Base-by-base conservation (phyloP, 2,329 filamentous ascomycete genomes). In the Zopfia rhizophila region DNA sequence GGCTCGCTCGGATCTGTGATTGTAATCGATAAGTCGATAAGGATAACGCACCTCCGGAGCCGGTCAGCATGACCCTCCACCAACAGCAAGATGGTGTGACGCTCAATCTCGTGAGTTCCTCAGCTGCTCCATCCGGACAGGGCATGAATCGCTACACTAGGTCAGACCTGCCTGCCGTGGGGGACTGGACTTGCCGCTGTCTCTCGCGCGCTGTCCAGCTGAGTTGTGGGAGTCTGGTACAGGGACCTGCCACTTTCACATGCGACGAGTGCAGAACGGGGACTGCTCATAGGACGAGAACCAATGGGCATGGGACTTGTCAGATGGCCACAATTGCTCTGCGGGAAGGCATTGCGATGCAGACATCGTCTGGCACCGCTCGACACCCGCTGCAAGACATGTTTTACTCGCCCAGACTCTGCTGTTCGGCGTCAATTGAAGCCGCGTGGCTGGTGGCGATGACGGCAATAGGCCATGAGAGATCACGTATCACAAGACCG, bases 401-500 rank as follows among this genome's bases (percentile, higher is more conserved):
- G 48, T 55, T 53, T 48, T 48, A 60, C 51, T 60, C 55, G 61
- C 53, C 61, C 53, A 59, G 60, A 53, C 37, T 45, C 55, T 47
- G 33, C 42, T 55, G 37, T 43, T 43, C 48, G 61, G 57, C 45
- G 52, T 58, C 57, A 53, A 49, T 53, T 58, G 60, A 57, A 61
- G 57, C 55, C 58, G 60, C 53, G 53, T 64, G 60, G 60, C 58
- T 62, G 57, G 53, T 64, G 56, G 56, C 54, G 52, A 56, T 48
- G 52, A 45, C 45, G 49, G 47, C 39, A 53, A 51, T 30, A 45
- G 54, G 52, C 47, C 45, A 53, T 54, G 48, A 30, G 44, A 51
- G 48, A 53, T 28, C 35, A 17, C 45, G 52, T 51, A 56, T 69
- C 66, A 70, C 66, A 66, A 65, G 66, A 68, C 63, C 55, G 48